Base-by-base conservation (phyloP, 1,139 yeast species). In the Sugiyamaella japonica region DNA sequence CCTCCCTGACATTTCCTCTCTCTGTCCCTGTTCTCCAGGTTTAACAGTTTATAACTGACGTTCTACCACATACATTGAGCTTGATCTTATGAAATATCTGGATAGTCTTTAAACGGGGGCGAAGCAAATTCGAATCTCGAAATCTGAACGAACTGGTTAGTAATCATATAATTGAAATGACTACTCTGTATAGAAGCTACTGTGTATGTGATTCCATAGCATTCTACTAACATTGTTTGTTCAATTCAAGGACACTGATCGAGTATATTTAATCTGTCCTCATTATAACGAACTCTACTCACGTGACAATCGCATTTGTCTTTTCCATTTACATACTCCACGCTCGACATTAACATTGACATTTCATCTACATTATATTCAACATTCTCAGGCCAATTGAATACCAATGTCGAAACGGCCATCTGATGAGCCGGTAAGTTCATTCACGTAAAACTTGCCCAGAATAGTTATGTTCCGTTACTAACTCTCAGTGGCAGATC, bases 341-440 rank as follows among this genome's bases (percentile, higher is more conserved):
- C 39, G 7, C 7, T 38, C 40, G 40, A 37, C 3, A 13, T 37
- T 6, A 3, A 20, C 25, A 29, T 12, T 29, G 10, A 29, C n/a
- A 29, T 29, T 29, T 29, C 34, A 9, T 9, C 34, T 7, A 12
- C 34, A 29, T 29, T 29, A 29, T 38, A 17, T 12, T 20, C 25
- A 20, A 20, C 25, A 20, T 20, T 20, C 25, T 20, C 25, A 3
- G 25, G 25, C 25, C 6, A 20, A 20, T 20, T 20, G 25, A 20
- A 20, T 20, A 20, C 6, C 25, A 20, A 20, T 58, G 61, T 56
- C 59, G 17, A 58, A 58, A 53, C 52, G 59, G 29, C 38, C 48
- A 3, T 48, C 43, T 6, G 59, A 55, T 7, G 57, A 56, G 47
- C 50, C 45, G 7, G 51, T 48, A 25, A 39, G 51, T 36, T 56